Evolutionary conservation across 2,329 filamentous ascomycete genomes (phyloP).

Genomic region (Clonostachys rhizophaga): DNA sequence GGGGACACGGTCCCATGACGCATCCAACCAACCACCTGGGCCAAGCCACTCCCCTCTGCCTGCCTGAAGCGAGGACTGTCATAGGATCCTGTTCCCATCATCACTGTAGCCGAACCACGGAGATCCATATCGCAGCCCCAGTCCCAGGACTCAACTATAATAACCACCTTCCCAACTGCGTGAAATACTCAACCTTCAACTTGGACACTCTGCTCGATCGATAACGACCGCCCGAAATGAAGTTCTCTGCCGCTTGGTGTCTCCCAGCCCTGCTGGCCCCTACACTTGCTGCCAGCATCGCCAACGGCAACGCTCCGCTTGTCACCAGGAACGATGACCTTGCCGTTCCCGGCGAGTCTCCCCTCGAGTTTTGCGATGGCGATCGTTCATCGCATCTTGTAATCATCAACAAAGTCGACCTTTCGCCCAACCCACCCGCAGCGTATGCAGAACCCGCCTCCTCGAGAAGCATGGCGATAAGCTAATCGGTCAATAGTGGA

Average conservation of each 20-base stretch:
- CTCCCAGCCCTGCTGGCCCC: constrained; percentile 39
- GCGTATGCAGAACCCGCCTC: constrained; percentile 48
- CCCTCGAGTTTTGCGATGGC: constrained; percentile 69
- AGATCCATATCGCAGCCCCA: neutral
- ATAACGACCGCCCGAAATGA: too few relatives aligned
- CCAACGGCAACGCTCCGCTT: constrained; percentile 21
- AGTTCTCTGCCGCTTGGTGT: constrained; percentile 7
- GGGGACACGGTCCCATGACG: constrained; percentile 26
- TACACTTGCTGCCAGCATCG: constrained; percentile 37
- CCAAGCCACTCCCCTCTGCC: neutral
- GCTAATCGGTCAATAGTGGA: constrained; percentile 53
- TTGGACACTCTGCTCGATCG: too few relatives aligned
- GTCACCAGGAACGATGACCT: constrained; percentile 43
- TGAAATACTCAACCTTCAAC: too few relatives aligned
- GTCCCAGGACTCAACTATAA: neutral
- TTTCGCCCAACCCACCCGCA: constrained; percentile 80
- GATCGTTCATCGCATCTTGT: constrained; percentile 68
- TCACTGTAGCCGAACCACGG: neutral
- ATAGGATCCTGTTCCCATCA: neutral
- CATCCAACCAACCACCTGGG: constrained; percentile 14
- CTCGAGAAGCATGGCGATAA: neutral
- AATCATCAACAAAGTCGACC: constrained; percentile 71
- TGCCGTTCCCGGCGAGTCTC: constrained; percentile 79
- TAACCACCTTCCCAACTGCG: neutral
- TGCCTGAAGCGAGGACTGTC: neutral